Evolutionary conservation across 2,329 filamentous ascomycete genomes (phyloP), one percentile per base, ranked within the genome.

Genomic region (Anisogramma anomala): DNA sequence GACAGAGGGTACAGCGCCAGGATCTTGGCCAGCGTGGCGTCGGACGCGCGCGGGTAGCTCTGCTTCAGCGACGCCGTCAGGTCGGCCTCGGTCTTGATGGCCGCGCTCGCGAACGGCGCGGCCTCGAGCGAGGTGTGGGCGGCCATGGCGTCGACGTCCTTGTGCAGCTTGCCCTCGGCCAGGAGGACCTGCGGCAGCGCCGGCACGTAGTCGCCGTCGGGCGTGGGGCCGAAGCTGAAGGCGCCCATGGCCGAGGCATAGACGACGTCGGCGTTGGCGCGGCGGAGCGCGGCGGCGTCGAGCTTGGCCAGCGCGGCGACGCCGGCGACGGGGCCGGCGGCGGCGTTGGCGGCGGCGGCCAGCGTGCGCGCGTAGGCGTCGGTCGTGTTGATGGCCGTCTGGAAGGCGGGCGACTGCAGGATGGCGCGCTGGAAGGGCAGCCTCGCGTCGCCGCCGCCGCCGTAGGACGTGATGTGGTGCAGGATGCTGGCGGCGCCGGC

Each of bases 111-210:
- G 43, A 71, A 70, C 1, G 42, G 41, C 7, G 56, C 50, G 1
- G 64, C 67, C 56, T 74, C 70, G 44, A 72, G 62, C 2, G 66
- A 65, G 39, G 67, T 71, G 49, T 69, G 46, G 8, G 36, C 39
- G 3, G 46, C 36, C 39, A 43, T 58, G 72, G 69, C 48, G 71
- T 64, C n/a, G 66, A 67, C 34, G 65, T 69, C 27, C 1, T 30
- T 4, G 50, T 68, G 50, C 43, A 60, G 54, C 20, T 49, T 50
- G 9, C 55, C 53, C 19, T 50, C 35, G 13, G 49, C 43, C 7
- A 62, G 45, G 3, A 57, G 53, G 4, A 50, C 47, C 7, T 47
- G 50, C 2, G 59, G 57, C 14, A 50, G 37, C 18, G 53, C 50
- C 18, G 50, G 49, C 15, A 60, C 47, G 34, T 55, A 58, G 1